Percentiles rank a stretch among this genome's conserved stretches.
Evolutionary conservation across 2,329 filamentous ascomycete genomes (phyloP).

Genomic region (Diplodia scrobiculata): DNA sequence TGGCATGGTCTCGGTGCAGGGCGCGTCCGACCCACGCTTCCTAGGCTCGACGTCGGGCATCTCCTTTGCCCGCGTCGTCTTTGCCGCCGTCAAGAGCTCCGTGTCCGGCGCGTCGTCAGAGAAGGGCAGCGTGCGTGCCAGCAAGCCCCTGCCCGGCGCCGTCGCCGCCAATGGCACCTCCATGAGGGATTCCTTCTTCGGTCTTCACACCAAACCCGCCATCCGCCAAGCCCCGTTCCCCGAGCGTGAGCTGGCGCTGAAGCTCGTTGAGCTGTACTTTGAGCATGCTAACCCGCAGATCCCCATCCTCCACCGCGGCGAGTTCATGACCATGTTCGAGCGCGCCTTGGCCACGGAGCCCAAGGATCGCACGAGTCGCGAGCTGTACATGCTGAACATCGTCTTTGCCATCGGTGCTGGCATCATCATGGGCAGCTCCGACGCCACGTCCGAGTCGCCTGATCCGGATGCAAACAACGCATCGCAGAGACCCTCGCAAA

Average conservation of each 20-base stretch:
- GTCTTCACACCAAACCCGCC: constrained; percentile 85
- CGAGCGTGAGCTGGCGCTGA: constrained; percentile 69
- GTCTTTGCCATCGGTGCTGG: constrained; percentile 95
- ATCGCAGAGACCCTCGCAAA: constrained; percentile 37
- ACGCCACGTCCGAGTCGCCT: constrained; percentile 38
- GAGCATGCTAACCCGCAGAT: constrained; percentile 96
- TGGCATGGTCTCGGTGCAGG: constrained; percentile 75
- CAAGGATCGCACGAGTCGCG: constrained; percentile 69
- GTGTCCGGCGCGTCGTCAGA: constrained; percentile 61
- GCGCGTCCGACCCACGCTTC: constrained; percentile 75
- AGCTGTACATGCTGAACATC: constrained; percentile 94
- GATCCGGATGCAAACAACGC: constrained; percentile 16
- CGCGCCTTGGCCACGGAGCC: constrained; percentile 72
- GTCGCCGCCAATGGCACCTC: constrained; percentile 66
- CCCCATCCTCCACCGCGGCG: constrained; percentile 82
- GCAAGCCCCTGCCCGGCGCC: constrained; percentile 56
- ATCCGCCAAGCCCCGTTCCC: constrained; percentile 87
- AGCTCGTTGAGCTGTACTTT: constrained; percentile 82
- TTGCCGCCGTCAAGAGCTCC: constrained; percentile 85
- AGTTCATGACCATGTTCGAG: constrained; percentile 88
- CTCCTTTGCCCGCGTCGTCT: constrained; percentile 90
- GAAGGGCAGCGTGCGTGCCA: constrained; percentile 62
- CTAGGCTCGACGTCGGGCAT: constrained; percentile 86
- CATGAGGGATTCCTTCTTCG: constrained; percentile 95
- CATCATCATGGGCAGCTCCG: constrained; percentile 71